phyloP scores from a whole-genome alignment of 805 yeast genomes.

The Starmerella scarabaei region DNA sequence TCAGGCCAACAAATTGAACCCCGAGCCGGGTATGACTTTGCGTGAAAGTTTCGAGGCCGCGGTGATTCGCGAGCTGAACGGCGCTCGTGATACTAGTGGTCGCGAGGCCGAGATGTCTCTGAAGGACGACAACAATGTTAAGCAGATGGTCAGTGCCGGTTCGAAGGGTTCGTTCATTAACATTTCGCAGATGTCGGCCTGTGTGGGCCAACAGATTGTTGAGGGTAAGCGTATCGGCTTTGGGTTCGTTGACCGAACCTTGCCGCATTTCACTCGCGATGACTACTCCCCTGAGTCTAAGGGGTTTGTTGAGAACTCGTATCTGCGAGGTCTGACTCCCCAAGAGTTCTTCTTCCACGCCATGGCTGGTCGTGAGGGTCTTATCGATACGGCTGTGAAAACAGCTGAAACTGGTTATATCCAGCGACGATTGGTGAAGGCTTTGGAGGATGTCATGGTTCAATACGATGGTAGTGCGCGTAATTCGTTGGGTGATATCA shows the following conservation, averaged over 20 bases:
- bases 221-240: constrained; percentile 99
- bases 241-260: constrained; percentile 89
- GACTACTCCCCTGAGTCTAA: constrained; percentile 97
- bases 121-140: constrained; percentile 88
- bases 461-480: constrained; percentile 97
- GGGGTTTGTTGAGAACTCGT: constrained; percentile 96
- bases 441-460: constrained; percentile 93
- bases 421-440: constrained; percentile 95
- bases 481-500: constrained; percentile 90
- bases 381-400: constrained; percentile 97
- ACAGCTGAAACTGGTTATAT: constrained; percentile 98
- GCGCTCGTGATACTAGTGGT: constrained; percentile 99
- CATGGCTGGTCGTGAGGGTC: constrained; percentile 99
- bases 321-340: constrained; percentile 92
- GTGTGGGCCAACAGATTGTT: constrained; percentile 99
- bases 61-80: constrained; percentile 86
- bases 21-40: constrained; percentile 99
- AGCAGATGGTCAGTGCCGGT: constrained; percentile 98
- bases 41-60: constrained; percentile 97
- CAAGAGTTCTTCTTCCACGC: constrained; percentile 99
- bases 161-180: constrained; percentile 98
- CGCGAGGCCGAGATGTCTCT: constrained; percentile 93
- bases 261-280: constrained; percentile 97
- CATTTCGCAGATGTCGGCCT: constrained; percentile 98
- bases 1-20: constrained; percentile 72